These are phyloP conservation scores for Nicotiana obtusifolia DNA, from an alignment of 257 asterid species.

Conservation along the genomic window DNA sequence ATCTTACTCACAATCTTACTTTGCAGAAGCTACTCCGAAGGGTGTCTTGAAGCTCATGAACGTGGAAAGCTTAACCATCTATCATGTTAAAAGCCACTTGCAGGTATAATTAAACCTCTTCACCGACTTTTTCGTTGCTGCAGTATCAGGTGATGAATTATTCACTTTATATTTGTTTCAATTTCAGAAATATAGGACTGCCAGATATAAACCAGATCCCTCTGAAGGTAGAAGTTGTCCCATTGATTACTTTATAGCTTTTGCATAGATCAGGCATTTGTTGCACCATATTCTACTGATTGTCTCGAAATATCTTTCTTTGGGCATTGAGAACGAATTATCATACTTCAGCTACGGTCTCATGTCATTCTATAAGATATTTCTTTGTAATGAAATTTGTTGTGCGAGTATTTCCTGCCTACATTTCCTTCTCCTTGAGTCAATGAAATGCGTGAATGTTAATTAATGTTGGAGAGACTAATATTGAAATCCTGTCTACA, in stretches of 20 bases:
- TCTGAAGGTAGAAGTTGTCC: slow-evolving; percentile 49
- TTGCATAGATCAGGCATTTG: background rate
- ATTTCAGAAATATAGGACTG: slow-evolving; percentile 79
- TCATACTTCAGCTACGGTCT: background rate
- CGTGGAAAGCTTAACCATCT: slow-evolving; percentile 62
- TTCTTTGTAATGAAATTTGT: background rate
- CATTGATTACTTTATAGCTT: background rate
- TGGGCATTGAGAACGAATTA: background rate
- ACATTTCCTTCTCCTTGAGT: background rate
- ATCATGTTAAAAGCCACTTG: slow-evolving; percentile 89
- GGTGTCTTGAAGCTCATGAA: slow-evolving; percentile 80
- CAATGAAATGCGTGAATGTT: background rate
- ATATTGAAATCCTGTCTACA: too few species aligned
- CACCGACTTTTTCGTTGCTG: background rate
- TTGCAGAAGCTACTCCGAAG: slow-evolving; percentile 61
- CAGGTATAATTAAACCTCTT: slow-evolving; percentile 35
- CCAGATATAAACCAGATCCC: slow-evolving; percentile 65
- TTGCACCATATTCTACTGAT: background rate
- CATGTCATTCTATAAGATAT: background rate
- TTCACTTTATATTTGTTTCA: slow-evolving; percentile 1
- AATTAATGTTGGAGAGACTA: background rate
- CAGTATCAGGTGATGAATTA: background rate
- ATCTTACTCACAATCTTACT: background rate
- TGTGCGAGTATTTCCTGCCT: background rate
- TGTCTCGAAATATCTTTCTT: background rate